Base-by-base conservation (phyloP, 2,329 filamentous ascomycete species). In the Pestalotiopsis sp. region DNA sequence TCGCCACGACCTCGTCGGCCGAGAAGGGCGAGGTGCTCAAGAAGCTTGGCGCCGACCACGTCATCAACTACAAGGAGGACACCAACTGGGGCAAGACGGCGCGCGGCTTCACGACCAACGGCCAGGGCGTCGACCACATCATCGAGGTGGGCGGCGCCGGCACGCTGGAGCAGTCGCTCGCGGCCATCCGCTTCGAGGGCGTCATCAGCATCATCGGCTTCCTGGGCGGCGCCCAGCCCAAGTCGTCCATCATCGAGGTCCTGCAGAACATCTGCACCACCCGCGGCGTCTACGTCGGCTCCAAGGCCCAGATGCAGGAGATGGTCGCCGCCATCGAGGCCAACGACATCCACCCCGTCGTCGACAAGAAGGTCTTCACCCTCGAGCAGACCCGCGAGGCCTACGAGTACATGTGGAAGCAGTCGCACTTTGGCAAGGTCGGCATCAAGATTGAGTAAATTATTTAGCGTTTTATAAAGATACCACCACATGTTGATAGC, bases 341-440 rank as follows among this genome's bases (percentile, higher is more conserved):
- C 9, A 82, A 82, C 64, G 72, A 81, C 56, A 81, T 84, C 60
- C 79, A 81, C 38, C 83, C 83, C 3, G 79, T 84, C 3, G 66
- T 84, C 40, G 79, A 83, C 69, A 56, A 77, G 71, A 75, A 73
- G 61, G 70, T 79, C 2, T 85, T 85, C 69, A 73, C 66, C 0
- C 74, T 85, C 12, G 81, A 81, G 2, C 70, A 81, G 71, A 71
- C 74, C 0, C 76, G 75, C 70, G 79, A 82, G 67, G 87, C 87
- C 0, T 89, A 87, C 74, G 78, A 87, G 67, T 85, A 88, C 70
- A 84, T 87, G 80, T 82, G 82, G 83, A 82, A 78, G 27, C 80
- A 87, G 75, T 85, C 84, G 72, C 87, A 90, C 73, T 83, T 89
- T 67, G 87, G 87, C 64, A 89, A 90, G 77, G 72, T 89, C 58